Evolutionary conservation across 148 eudicot genomes (phyloP), one percentile per base, ranked within the genome.

Genomic region (Chenopodium album): DNA sequence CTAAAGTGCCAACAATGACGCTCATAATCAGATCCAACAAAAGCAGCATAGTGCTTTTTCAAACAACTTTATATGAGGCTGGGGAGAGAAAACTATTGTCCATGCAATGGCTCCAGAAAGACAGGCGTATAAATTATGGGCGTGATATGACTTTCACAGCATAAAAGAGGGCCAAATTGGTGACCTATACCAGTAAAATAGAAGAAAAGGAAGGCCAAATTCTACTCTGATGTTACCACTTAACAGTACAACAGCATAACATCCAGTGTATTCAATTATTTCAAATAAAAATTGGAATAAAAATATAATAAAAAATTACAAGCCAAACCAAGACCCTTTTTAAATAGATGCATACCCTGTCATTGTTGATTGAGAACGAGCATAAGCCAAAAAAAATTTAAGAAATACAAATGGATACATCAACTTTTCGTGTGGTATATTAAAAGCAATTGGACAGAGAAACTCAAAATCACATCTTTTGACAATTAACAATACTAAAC

Each of bases 311-410:
- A 44, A 13, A 4, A 9, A 44, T 47, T 23, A 73, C 46, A 68
- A 65, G 31, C 11, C 47, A 32, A 65, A 9, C 7, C 7, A 48
- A 65, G 47, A 77, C 50, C 59, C 50, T 54, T 50, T 7, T 50
- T 12, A 9, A 50, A 50, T 8, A 54, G 60, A 54, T 12, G 50
- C 79, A 48, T 74, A 75, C 74, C 78, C 63, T 75, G 75, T 31
- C 60, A 75, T 22, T 75, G 79, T 64, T 66, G 83, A 44, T 31
- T 75, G 78, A 9, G 28, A 31, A 48, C 16, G 52, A 75, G 73
- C 52, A 81, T 81, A 48, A 34, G 20, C 66, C 74, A 32, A 75
- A 63, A 46, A 37, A 65, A 2, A 2, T 34, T 34, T 2, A 34
- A 34, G 37, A 34, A 34, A 34, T 34, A 34, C 37, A 34, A 34